Evolutionary conservation across 2,329 filamentous ascomycete genomes (phyloP), one percentile per base, ranked within the genome.

Genomic region (Penicillium sp.): DNA sequence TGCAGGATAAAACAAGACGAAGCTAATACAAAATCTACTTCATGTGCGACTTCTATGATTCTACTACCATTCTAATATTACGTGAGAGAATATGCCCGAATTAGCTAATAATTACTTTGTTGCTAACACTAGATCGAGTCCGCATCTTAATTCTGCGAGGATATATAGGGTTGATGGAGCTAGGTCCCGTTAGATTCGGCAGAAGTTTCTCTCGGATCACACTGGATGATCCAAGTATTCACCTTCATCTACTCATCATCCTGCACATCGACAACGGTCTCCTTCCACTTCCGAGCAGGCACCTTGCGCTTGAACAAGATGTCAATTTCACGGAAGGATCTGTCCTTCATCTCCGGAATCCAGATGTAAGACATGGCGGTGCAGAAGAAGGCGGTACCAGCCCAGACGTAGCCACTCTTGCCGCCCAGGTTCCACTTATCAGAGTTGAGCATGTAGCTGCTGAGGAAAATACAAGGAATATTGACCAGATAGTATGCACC

Each of bases 381-480:
- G 73, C 86, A 89, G 69, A 86, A 13, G 40, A 87, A 75, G 38
- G 78, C 87, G 14, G 87, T 85, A 49, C 76, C 83, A 66, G 75
- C 85, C 87, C 83, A 86, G 69, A 86, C 78, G 75, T 84, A 87
- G 65, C 84, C 87, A 71, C 82, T 83, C 79, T 81, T 84, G 73
- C 82, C 83, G 43, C 79, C 82, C 22, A 84, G 75, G 73, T 83
- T 73, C 70, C 67, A 68, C 65, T 71, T 68, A 59, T 71, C 69
- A 1, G 81, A 73, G 80, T 88, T 88, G 64, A 88, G 85, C 83
- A 88, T 85, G 69, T 83, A 86, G 64, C 80, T 84, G 7, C 80
- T 73, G 10, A 87, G 81, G 82, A 86, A 89, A 70, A 89, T 89
- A 69, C 84, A 87, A 68, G 87, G 86, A 72, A 89, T 89, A 60